phyloP scores from a whole-genome alignment of 495 filamentous ascomycete genomes.

The Parathielavia appendiculata region DNA sequence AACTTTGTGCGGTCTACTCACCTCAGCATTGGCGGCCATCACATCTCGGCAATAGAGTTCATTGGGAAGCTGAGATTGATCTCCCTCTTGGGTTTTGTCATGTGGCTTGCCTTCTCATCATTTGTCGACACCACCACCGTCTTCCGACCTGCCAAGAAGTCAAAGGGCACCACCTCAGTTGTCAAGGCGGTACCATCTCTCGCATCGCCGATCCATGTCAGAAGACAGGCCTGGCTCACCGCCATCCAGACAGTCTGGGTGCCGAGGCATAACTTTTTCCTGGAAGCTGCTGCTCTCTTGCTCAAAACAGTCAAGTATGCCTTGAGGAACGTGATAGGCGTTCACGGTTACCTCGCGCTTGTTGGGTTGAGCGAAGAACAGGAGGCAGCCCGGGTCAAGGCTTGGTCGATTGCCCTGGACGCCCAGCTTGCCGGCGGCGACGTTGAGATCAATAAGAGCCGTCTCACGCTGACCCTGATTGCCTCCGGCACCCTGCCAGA shows the following conservation, averaged over 20 bases:
- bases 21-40: slow-evolving; percentile 46
- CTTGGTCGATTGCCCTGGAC: slow-evolving; percentile 91
- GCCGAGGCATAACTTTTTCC: slow-evolving; percentile 77
- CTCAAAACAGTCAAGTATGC: slow-evolving; percentile 78
- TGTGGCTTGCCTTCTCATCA: slow-evolving; percentile 63
- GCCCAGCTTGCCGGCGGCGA: slow-evolving; percentile 94
- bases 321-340: slow-evolving; percentile 71
- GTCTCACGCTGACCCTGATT: slow-evolving; percentile 79
- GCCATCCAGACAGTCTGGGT: slow-evolving; percentile 92
- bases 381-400: slow-evolving; percentile 80
- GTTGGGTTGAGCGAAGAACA: slow-evolving; percentile 80
- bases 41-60: slow-evolving; percentile 36
- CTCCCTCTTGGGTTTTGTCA: slow-evolving; percentile 59
- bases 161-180: slow-evolving; percentile 30
- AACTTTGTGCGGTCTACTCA: slow-evolving; percentile 37
- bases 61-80: slow-evolving; percentile 53
- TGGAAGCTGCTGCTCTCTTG: slow-evolving; percentile 74
- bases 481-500: slow-evolving; percentile 83
- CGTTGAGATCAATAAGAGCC: slow-evolving; percentile 79
- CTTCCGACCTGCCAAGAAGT: slow-evolving; percentile 41
- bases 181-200: slow-evolving; percentile 58
- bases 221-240: slow-evolving; percentile 87
- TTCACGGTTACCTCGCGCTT: slow-evolving; percentile 65
- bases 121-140: slow-evolving; percentile 53
- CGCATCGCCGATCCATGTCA: slow-evolving; percentile 78